These are phyloP conservation scores for Phytophthora nicotianae DNA, from an alignment of 352 stramenopile genomes.

Conservation along the genomic window DNA sequence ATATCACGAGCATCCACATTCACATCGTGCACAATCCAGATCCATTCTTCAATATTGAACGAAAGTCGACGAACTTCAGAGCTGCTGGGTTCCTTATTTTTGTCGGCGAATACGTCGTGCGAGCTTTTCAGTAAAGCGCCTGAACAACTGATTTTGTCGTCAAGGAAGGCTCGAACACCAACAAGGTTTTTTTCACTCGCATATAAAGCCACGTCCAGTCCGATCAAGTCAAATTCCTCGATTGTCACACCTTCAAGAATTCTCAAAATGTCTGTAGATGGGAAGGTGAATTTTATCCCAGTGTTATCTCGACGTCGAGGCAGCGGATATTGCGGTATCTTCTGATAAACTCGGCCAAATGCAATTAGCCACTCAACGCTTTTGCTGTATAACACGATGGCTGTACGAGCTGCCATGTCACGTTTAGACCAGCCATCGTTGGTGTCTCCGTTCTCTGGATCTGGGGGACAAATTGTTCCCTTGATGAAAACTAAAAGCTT, in stretches of 20 bases:
- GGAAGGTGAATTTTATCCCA: neutral
- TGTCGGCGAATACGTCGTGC: constrained; percentile 36
- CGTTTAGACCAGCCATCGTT: constrained; percentile 47
- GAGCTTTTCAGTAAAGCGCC: constrained; percentile 43
- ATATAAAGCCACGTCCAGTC: constrained; percentile 74
- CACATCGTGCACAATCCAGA: constrained; percentile 54
- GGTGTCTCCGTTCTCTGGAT: constrained; percentile 14
- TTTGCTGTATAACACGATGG: constrained; percentile 76
- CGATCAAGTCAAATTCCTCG: constrained; percentile 64
- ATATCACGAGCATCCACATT: constrained; percentile 58
- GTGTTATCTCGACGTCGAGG: constrained; percentile 18
- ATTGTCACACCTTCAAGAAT: constrained; percentile 55
- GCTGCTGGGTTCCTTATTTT: neutral
- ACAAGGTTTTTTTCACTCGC: constrained; percentile 69
- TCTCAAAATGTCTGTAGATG: constrained; percentile 15
- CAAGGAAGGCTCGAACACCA: constrained; percentile 71
- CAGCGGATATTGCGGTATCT: constrained; percentile 35
- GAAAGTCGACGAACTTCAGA: constrained; percentile 30
- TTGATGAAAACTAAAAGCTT: constrained; percentile 50
- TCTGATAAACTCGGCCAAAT: constrained; percentile 58
- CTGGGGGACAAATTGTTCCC: constrained; percentile 44
- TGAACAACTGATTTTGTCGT: constrained; percentile 57
- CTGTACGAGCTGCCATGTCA: constrained; percentile 58
- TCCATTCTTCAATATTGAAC: constrained; percentile 18
- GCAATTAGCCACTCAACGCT: constrained; percentile 77